Percentiles rank a stretch among this genome's conserved stretches.
Evolutionary conservation across 345 rosid species (phyloP).

Genomic region (Aurinia saxatilis): DNA sequence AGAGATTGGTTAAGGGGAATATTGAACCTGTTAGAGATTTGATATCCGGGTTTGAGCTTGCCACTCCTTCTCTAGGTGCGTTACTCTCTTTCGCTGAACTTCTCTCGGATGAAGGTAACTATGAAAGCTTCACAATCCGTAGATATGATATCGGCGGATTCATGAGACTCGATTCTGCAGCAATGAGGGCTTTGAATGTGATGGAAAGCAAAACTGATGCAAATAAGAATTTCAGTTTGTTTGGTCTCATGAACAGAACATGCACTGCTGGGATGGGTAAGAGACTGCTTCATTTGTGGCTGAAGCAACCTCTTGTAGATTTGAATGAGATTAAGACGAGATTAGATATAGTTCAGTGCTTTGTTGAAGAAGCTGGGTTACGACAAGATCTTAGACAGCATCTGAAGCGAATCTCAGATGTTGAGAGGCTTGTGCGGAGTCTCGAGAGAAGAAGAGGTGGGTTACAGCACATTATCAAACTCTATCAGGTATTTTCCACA

Average conservation of each 20-base stretch:
- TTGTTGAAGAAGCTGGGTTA: slow-evolving; percentile 83
- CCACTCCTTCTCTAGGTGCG: slow-evolving; percentile 82
- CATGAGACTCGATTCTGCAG: slow-evolving; percentile 93
- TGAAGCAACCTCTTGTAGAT: slow-evolving; percentile 87
- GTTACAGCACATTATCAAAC: slow-evolving; percentile 82
- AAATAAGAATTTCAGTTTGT: slow-evolving; percentile 89
- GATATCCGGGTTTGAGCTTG: slow-evolving; percentile 74
- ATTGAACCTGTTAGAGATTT: slow-evolving; percentile 80
- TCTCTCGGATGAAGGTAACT: slow-evolving; percentile 76
- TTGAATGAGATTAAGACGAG: slow-evolving; percentile 64
- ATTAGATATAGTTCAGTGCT: slow-evolving; percentile 83
- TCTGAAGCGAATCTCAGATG: slow-evolving; percentile 78
- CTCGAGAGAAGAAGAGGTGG: slow-evolving; percentile 74
- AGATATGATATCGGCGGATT: slow-evolving; percentile 62
- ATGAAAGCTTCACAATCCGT: slow-evolving; percentile 60
- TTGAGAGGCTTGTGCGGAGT: slow-evolving; percentile 61
- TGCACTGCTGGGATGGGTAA: slow-evolving; percentile 99
- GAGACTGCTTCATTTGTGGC: slow-evolving; percentile 89
- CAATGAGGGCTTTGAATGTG: slow-evolving; percentile 90
- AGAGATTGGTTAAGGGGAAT: slow-evolving; percentile 80
- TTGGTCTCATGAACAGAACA: slow-evolving; percentile 97
- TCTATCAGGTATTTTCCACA: slow-evolving; percentile 60
- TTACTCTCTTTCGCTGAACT: slow-evolving; percentile 74
- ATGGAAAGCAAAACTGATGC: slow-evolving; percentile 95
- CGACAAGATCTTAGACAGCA: slow-evolving; percentile 93